Evolutionary conservation across 345 rosid species (phyloP), one percentile per base, ranked within the genome.

Genomic region (Gossypium anomalum): DNA sequence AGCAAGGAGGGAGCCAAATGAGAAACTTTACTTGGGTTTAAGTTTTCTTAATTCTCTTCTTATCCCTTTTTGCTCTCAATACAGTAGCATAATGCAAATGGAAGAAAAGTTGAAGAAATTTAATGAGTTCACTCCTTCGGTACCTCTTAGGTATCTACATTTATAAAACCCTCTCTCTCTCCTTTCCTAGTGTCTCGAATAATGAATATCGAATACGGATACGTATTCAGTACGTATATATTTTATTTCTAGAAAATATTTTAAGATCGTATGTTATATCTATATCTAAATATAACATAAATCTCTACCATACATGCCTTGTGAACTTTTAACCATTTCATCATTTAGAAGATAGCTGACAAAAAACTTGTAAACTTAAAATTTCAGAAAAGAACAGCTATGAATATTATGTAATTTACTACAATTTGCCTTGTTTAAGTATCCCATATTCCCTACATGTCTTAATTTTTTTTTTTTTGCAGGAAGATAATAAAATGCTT

Each of bases 131-230:
- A 70, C 25, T 51, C 44, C 47, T 3, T 16, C 29, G 60, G 47
- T 52, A 51, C 65, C 66, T 23, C 53, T 74, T 61, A 49, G 2
- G 19, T 64, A 43, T 70, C 76, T 25, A 58, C 73, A 72, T 83
- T 72, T 83, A 80, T 80, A 82, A 51, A 69, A 65, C 23, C 16
- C 61, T 59, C 64, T 23, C 29, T 73, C 53, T 3, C 53, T 22
- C 17, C 41, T 34, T 34, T 34, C 41, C 41, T 34, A 34, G 41
- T 4, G 7, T 34, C 41, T 34, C 41, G 41, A 34, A 2, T 4
- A 11, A 20, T 55, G 27, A 57, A 10, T 57, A 22, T 23, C 41
- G 12, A 10, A 22, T 22, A 58, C 62, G 34, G 34, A 57, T 23
- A 58, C 15, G 16, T 58, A 10, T 12, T 23, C 3, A 15, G 3